phyloP scores from a whole-genome alignment of 163 green algal species.

The Scenedesmus sp. region DNA sequence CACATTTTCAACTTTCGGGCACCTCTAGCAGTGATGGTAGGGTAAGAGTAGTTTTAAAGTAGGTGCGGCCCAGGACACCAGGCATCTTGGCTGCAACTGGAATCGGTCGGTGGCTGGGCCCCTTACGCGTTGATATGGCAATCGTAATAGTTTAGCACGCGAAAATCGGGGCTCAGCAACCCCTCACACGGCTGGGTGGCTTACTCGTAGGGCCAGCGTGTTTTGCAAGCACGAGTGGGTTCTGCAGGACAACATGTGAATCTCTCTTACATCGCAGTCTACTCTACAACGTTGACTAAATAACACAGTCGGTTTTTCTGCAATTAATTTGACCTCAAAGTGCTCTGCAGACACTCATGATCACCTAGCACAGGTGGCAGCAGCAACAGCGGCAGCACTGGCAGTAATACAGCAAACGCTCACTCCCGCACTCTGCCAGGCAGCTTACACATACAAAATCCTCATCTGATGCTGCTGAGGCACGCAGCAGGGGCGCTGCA shows the following conservation, averaged over 20 bases:
- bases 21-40: slow-evolving; percentile 41
- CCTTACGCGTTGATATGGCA: neutral
- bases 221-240: neutral
- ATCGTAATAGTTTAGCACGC: neutral
- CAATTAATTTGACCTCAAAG: neutral
- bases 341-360: neutral
- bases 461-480: neutral
- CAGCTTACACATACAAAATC: neutral
- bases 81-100: slow-evolving; percentile 13
- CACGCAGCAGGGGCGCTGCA: neutral
- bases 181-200: neutral
- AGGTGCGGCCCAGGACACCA: slow-evolving; percentile 31
- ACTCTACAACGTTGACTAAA: neutral
- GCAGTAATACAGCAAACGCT: neutral
- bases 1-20: neutral
- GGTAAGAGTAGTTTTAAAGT: slow-evolving; percentile 29
- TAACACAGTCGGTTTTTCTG: neutral
- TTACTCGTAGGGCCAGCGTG: neutral
- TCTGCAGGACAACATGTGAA: neutral
- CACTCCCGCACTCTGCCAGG: neutral
- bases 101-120: neutral
- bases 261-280: neutral
- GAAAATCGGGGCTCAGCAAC: neutral
- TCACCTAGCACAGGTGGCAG: neutral
- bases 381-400: neutral